These are phyloP conservation scores for Antrodiella citrinella DNA, from an alignment of 768 basidiomycete species.

Conservation along the genomic window DNA sequence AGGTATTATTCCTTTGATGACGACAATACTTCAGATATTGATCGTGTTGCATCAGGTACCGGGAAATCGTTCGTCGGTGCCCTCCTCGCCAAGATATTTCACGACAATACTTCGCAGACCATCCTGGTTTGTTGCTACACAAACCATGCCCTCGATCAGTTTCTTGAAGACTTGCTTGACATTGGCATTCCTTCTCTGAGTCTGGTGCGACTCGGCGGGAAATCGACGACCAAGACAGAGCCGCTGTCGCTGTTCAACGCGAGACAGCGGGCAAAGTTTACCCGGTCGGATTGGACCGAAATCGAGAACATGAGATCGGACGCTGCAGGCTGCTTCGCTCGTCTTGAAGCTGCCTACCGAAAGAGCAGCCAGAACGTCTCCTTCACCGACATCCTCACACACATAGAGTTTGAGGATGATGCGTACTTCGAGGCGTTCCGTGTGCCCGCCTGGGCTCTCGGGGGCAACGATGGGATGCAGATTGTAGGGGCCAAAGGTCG, in stretches of 20 bases:
- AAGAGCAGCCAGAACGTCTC: slow-evolving; percentile 20
- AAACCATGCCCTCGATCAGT: slow-evolving; percentile 68
- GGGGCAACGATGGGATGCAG: slow-evolving; percentile 37
- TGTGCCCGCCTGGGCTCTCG: slow-evolving; percentile 33
- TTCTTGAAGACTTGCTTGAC: slow-evolving; percentile 52
- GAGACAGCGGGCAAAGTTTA: slow-evolving; percentile 7
- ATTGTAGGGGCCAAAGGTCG: slow-evolving; percentile 33
- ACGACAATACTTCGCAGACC: slow-evolving; percentile 35
- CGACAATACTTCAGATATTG: neutral
- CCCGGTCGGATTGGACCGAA: too few relatives aligned
- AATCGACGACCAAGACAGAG: slow-evolving; percentile 40
- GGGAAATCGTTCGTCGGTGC: slow-evolving; percentile 73
- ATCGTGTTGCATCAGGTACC: slow-evolving; percentile 38
- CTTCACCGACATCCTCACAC: slow-evolving; percentile 28
- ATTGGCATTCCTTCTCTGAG: slow-evolving; percentile 43
- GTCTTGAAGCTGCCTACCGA: slow-evolving; percentile 29
- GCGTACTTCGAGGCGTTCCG: slow-evolving; percentile 39
- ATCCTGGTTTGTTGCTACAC: slow-evolving; percentile 70
- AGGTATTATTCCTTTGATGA: slow-evolving; percentile 45
- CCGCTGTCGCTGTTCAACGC: slow-evolving; percentile 32
- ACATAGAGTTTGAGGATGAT: slow-evolving; percentile 45
- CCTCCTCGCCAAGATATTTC: slow-evolving; percentile 51
- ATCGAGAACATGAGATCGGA: neutral
- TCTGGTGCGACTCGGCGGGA: slow-evolving; percentile 54
- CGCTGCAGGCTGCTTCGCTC: too few relatives aligned